phyloP scores from a whole-genome alignment of 345 rosid species.

The Hibiscus trionum region DNA sequence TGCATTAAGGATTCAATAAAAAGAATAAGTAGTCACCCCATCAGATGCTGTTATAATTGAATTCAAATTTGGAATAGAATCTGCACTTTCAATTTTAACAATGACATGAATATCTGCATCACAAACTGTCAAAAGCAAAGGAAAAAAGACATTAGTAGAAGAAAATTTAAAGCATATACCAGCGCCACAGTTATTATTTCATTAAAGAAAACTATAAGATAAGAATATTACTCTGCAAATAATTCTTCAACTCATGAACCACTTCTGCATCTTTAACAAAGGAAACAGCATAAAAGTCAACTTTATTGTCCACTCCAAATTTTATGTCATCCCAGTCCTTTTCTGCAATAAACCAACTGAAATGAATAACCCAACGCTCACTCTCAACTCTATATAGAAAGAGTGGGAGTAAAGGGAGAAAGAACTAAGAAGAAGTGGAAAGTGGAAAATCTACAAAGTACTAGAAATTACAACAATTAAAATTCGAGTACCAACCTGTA shows the following conservation, averaged over 20 bases:
- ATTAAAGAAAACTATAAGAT: neutral
- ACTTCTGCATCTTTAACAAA: slow-evolving; percentile 99
- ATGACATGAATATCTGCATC: slow-evolving; percentile 85
- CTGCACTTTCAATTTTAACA: slow-evolving; percentile 94
- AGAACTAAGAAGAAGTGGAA: neutral
- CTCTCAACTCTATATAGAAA: neutral
- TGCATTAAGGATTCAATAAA: slow-evolving; percentile 11
- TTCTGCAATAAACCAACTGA: slow-evolving; percentile 38
- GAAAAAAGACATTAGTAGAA: slow-evolving; percentile 3
- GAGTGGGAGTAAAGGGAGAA: neutral
- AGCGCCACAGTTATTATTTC: neutral
- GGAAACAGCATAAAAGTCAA: slow-evolving; percentile 95
- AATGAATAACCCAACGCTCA: neutral
- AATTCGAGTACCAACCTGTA: slow-evolving; percentile 49
- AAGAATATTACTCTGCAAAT: slow-evolving; percentile 48
- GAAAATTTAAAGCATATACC: neutral
- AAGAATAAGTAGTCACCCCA: slow-evolving; percentile 54
- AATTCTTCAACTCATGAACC: slow-evolving; percentile 93
- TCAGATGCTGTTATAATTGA: slow-evolving; percentile 98
- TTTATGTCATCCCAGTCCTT: slow-evolving; percentile 99
- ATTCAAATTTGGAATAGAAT: slow-evolving; percentile 86
- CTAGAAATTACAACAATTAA: neutral
- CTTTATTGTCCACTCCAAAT: slow-evolving; percentile 93
- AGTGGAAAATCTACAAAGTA: neutral
- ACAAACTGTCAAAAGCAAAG: slow-evolving; percentile 41